Conservation (phyloP, 1,284 basidiomycete species). For the Heterobasidion irregulare region DNA sequence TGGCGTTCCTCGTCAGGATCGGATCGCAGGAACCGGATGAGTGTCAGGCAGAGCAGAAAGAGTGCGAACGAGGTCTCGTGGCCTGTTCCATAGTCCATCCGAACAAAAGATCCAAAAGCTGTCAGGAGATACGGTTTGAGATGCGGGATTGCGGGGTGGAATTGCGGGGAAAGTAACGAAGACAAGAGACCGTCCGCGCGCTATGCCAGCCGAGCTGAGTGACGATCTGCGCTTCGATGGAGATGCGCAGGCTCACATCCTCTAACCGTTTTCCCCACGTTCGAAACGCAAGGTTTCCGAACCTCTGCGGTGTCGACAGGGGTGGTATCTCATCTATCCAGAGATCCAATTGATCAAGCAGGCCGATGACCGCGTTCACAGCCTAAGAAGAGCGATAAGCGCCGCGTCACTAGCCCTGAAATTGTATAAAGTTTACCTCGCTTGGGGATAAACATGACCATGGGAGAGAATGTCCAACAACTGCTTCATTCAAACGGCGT, state of each 20-base stretch:
- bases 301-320: slow-evolving; percentile 77
- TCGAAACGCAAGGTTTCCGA: slow-evolving; percentile 91
- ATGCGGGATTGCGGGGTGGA: slow-evolving; percentile 42
- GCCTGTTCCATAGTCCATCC: slow-evolving; percentile 96
- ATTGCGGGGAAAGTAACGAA: slow-evolving; percentile 38
- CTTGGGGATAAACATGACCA: slow-evolving; percentile 23
- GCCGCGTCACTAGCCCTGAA: neutral
- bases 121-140: slow-evolving; percentile 73
- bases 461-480: slow-evolving; percentile 52
- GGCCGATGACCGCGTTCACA: slow-evolving; percentile 23
- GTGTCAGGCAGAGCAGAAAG: slow-evolving; percentile 64
- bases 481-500: slow-evolving; percentile 62
- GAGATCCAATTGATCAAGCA: slow-evolving; percentile 63
- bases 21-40: slow-evolving; percentile 54
- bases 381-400: slow-evolving; percentile 4
- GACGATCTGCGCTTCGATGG: neutral
- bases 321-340: slow-evolving; percentile 87
- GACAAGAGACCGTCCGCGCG: slow-evolving; percentile 50
- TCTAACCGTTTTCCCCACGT: slow-evolving; percentile 79
- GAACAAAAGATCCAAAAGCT: slow-evolving; percentile 85
- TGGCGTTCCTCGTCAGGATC: slow-evolving; percentile 47
- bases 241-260: slow-evolving; percentile 41
- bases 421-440: slow-evolving; percentile 24
- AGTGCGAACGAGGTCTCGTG: slow-evolving; percentile 88
- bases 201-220: slow-evolving; percentile 26